Evolutionary conservation across 129 eudicot species (phyloP).

Genomic region (Logfia minima): DNA sequence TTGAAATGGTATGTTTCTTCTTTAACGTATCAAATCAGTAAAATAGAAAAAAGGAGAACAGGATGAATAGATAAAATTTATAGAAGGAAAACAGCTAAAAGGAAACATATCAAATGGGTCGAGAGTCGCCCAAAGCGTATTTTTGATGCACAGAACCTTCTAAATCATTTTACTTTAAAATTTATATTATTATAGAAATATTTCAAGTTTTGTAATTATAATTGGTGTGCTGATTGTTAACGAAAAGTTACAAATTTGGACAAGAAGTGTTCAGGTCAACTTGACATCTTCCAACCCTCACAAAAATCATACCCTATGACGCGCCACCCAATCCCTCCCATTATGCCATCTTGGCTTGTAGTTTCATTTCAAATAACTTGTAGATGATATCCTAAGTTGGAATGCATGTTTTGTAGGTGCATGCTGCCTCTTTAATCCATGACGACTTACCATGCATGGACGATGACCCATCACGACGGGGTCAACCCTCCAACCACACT

Average conservation of each 20-base stretch:
- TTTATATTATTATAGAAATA: background rate
- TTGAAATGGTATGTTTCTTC: too few relatives aligned
- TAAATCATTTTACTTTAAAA: background rate
- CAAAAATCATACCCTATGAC: background rate
- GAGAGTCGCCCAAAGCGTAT: background rate
- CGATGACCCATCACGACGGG: slow-evolving; percentile 88
- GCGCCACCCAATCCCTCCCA: background rate
- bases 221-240: background rate
- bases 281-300: background rate
- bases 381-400: slow-evolving; percentile 4
- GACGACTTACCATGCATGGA: slow-evolving; percentile 98
- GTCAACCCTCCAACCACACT: slow-evolving; percentile 89
- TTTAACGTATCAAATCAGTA: too few relatives aligned
- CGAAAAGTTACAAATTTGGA: background rate
- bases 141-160: background rate
- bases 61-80: background rate
- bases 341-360: background rate
- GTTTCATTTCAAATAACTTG: background rate
- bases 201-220: background rate
- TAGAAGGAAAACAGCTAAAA: background rate
- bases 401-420: slow-evolving; percentile 49
- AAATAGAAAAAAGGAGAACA: background rate
- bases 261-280: background rate
- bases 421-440: slow-evolving; percentile 88
- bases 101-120: background rate